Conservation (phyloP, 169 alveolate species). For the Eimeria maxima region DNA sequence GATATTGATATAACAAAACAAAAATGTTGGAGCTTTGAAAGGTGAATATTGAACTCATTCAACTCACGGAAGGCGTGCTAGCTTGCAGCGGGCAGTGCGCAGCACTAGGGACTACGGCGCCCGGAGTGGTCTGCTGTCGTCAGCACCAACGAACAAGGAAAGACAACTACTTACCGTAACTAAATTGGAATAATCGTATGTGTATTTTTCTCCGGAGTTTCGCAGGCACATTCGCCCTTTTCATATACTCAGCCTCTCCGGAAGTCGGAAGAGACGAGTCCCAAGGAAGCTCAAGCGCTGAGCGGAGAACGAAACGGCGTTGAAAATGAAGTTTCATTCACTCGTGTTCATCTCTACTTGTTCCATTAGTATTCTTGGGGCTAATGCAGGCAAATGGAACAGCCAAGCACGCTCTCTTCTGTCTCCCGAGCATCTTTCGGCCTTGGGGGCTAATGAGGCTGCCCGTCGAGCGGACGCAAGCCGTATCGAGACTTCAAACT, state of each 20-base stretch:
- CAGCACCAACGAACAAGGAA: neutral
- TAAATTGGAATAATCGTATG: neutral
- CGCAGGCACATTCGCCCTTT: neutral
- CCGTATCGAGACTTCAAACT: constrained; percentile 27
- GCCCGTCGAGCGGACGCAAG: constrained; percentile 62
- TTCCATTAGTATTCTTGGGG: neutral
- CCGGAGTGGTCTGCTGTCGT: constrained; percentile 28
- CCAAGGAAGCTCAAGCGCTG: neutral
- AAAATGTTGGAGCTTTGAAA: constrained; percentile 16
- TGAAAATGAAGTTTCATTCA: constrained; percentile 2
- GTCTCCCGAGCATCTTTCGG: constrained; percentile 50
- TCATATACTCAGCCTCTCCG: neutral
- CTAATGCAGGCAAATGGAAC: constrained; percentile 53
- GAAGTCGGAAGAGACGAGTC: constrained; percentile 68
- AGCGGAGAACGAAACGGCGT: neutral
- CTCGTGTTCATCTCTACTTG: neutral
- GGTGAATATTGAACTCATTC: neutral
- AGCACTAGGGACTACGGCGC: constrained; percentile 49
- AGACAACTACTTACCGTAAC: neutral
- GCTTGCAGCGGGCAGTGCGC: constrained; percentile 40
- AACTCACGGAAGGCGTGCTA: neutral
- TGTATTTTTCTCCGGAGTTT: neutral
- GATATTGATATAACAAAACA: neutral
- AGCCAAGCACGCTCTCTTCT: constrained; percentile 23
- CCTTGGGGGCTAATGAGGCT: constrained; percentile 64